These are phyloP conservation scores for Knufia petricola DNA, from an alignment of 2,329 filamentous ascomycete species.

Conservation along the genomic window DNA sequence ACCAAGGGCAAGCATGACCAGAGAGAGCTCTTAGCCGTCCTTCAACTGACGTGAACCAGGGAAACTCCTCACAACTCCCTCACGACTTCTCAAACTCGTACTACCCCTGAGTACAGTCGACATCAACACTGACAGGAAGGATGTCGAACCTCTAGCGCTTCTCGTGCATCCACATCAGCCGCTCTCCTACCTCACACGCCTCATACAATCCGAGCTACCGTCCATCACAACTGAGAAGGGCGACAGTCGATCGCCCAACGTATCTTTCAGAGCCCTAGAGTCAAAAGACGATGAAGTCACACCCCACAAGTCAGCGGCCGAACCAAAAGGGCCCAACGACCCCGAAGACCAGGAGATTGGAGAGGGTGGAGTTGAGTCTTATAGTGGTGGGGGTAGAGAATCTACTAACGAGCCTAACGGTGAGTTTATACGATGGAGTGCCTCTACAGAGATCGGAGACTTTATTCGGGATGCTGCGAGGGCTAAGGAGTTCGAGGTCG, in stretches of 20 bases:
- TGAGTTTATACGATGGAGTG: constrained; percentile 78
- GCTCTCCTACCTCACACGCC: constrained; percentile 75
- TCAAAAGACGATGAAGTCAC: constrained; percentile 51
- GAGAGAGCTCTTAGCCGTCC: not conserved
- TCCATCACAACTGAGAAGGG: constrained; percentile 52
- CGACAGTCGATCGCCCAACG: constrained; percentile 59
- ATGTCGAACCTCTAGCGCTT: constrained; percentile 74
- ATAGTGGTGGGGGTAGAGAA: constrained; percentile 60
- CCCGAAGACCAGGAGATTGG: constrained; percentile 38
- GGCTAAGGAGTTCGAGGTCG: constrained; percentile 73
- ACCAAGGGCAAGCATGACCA: constrained; percentile 46
- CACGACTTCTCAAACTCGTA: constrained; percentile 68
- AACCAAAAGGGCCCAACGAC: constrained; percentile 24
- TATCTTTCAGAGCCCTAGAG: constrained; percentile 74
- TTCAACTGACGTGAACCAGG: constrained; percentile 36
- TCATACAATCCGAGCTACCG: constrained; percentile 81
- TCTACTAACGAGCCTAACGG: constrained; percentile 35
- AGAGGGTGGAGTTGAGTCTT: constrained; percentile 55
- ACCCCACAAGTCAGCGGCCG: constrained; percentile 28
- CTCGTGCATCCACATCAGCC: constrained; percentile 85
- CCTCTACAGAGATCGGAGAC: constrained; percentile 82
- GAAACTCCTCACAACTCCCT: constrained; percentile 71
- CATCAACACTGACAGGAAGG: constrained; percentile 51
- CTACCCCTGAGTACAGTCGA: constrained; percentile 60
- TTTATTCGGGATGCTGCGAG: constrained; percentile 85